These are phyloP conservation scores for Lactifluus rugatus DNA, from an alignment of 768 basidiomycete species.

Conservation along the genomic window DNA sequence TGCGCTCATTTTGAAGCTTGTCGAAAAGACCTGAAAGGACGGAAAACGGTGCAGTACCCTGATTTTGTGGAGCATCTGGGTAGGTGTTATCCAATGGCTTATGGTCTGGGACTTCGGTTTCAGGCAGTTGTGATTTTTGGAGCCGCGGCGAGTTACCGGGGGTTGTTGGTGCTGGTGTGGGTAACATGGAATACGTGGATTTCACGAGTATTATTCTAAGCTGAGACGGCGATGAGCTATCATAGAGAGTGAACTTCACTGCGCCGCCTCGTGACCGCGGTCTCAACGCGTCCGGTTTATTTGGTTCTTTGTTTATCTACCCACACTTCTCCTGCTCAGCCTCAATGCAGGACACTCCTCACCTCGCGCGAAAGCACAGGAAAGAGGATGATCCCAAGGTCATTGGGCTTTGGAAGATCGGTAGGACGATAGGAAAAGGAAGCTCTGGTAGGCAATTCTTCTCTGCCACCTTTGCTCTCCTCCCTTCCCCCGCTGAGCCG, in stretches of 20 bases:
- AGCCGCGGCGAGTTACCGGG: constrained; percentile 37
- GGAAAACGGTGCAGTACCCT: constrained; percentile 58
- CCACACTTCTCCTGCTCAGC: background rate
- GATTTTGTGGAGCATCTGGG: constrained; percentile 53
- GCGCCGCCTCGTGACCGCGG: constrained; percentile 3
- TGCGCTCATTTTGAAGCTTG: constrained; percentile 60
- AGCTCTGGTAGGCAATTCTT: constrained; percentile 35
- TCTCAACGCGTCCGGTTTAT: constrained; percentile 11
- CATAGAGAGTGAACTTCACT: too few relatives aligned
- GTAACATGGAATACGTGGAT: constrained; percentile 38
- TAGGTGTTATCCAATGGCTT: constrained; percentile 29
- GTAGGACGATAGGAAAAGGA: constrained; percentile 46
- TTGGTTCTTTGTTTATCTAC: constrained; percentile 13
- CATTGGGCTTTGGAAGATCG: constrained; percentile 47
- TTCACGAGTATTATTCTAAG: background rate
- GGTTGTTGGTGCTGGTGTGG: constrained; percentile 60
- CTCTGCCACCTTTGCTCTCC: background rate
- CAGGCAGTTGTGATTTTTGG: background rate
- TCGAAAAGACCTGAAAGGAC: constrained; percentile 66
- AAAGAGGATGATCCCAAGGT: constrained; percentile 29
- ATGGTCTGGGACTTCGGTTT: background rate
- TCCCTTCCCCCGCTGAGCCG: background rate
- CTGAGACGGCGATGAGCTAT: background rate
- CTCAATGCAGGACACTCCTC: constrained; percentile 10
- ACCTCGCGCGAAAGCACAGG: constrained; percentile 17